Evolutionary conservation across 202 grass and related monocot species (phyloP), one percentile per base, ranked within the genome.

Genomic region (Musa balbisiana): DNA sequence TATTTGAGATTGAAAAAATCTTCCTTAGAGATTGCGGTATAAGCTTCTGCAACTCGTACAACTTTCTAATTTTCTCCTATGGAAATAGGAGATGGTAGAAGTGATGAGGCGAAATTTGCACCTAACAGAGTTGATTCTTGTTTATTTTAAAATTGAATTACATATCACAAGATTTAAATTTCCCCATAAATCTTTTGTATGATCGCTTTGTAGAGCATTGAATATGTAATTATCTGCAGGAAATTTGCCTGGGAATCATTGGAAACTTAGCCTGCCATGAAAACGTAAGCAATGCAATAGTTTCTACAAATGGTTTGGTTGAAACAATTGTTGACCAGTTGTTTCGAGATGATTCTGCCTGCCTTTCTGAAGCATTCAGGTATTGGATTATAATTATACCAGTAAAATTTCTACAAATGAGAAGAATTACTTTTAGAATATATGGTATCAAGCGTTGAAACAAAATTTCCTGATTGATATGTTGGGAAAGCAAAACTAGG

Each of bases 241-340:
- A 98, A 89, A 86, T 98, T 74, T 98, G 94, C 80, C 75, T 94
- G 77, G 94, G 94, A 83, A 98, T 98, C 53, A 88, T 98, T 65
- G 94, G 83, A 75, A 98, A 98, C 83, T 69, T 98, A 79, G 84
- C 83, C 24, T 98, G 91, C 85, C 94, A 93, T 81, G 85, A 89
- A 87, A 82, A 78, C 81, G 67, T 93, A 74, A 75, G 80, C 53
- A 72, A 78, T 76, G 76, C 85, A 78, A 84, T 98, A 76, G 84
- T 76, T 84, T 84, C 77, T 63, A 79, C 81, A 73, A 72, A 88
- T 78, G 86, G 84, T 88, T 88, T 98, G 77, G 93, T 83, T 80
- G 76, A 82, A 60, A 88, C 83, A 53, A 81, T 89, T 68, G 72
- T 98, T 62, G 67, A 86, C 25, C 94, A 93, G 66, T 82, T 98